Conservation (phyloP, 495 filamentous ascomycete genomes). For the Symbiotaphrina buchneri region DNA sequence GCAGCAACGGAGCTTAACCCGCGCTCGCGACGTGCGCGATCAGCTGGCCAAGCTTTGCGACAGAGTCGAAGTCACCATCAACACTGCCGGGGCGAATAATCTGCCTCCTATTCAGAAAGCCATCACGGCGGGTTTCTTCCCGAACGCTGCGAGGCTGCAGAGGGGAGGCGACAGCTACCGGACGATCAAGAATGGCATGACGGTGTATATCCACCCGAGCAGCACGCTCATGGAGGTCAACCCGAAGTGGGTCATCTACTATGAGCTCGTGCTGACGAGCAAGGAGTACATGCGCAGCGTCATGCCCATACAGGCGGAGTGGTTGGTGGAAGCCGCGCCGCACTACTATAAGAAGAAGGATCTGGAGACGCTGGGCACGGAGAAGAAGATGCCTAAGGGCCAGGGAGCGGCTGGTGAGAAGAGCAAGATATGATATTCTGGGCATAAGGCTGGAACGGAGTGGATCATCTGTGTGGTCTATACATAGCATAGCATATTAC, state of each 20-base stretch:
- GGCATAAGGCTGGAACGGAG: too few relatives aligned
- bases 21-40: conserved; percentile 82
- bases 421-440: conserved; percentile 14
- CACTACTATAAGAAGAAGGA: conserved; percentile 93
- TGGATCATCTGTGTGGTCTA: too few relatives aligned
- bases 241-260: conserved; percentile 80
- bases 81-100: conserved; percentile 46
- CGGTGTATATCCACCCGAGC: conserved; percentile 77
- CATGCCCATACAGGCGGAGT: conserved; percentile 66
- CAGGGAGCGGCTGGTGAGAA: conserved; percentile 26
- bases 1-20: conserved; percentile 65
- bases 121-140: conserved; percentile 82
- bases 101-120: conserved; percentile 63
- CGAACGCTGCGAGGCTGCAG: conserved; percentile 75
- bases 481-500: too few relatives aligned
- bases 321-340: conserved; percentile 79
- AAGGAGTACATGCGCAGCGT: conserved; percentile 86
- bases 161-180: conserved; percentile 74
- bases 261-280: conserved; percentile 77
- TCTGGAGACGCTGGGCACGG: conserved; percentile 55
- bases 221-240: conserved; percentile 60
- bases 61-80: conserved; percentile 60
- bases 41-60: conserved; percentile 91
- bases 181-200: conserved; percentile 83
- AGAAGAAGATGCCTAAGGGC: conserved; percentile 58